Base-by-base conservation (phyloP, 352 stramenopile genomes). In the Phytophthora hibernalis region DNA sequence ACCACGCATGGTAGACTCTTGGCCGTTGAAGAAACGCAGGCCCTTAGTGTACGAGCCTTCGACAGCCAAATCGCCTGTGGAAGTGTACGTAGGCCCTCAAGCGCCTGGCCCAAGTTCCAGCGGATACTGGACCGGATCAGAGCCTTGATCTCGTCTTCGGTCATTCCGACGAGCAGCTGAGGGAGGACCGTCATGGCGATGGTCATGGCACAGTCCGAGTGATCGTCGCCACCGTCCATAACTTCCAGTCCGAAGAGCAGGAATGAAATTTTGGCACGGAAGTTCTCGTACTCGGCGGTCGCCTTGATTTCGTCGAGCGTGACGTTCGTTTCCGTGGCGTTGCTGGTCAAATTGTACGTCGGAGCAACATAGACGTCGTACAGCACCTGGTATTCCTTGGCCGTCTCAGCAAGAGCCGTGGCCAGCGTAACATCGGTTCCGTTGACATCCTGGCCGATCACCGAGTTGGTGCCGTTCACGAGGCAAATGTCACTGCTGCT, bases 101-200 rank as follows among this genome's bases (percentile, higher is more conserved):
- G 63, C 33, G 75, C 68, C 20, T 79, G 65, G 18, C 48, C 70
- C 12, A 90, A 51, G 65, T 90, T 86, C 65, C 68, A 79, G 4
- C 81, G 76, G 40, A 88, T 68, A 45, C 79, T 87, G 1, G 66
- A 64, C 10, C 56, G 65, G 59, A 90, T 87, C 13, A 88, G 55
- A 6, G 37, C 51, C 54, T 75, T 79, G 52, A 87, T 82, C 68
- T 90, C 81, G 10, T 57, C 53, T 24, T 80, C 65, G 2, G 67
- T 83, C 81, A 90, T 90, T 13, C 81, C 81, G 0, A 85, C 60
- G 5, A 90, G 68, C 52, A 86, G 54, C 31, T 86, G 74, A 7
- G 81, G 74, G 63, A 86, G 78, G n/a, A 87, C 66, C 16, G 76
- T 86, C 79, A 87, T 85, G 22, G 68, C 77, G 54, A 87, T 83